phyloP scores from a whole-genome alignment of 2,329 filamentous ascomycete genomes.

The Claviceps digitariae region DNA sequence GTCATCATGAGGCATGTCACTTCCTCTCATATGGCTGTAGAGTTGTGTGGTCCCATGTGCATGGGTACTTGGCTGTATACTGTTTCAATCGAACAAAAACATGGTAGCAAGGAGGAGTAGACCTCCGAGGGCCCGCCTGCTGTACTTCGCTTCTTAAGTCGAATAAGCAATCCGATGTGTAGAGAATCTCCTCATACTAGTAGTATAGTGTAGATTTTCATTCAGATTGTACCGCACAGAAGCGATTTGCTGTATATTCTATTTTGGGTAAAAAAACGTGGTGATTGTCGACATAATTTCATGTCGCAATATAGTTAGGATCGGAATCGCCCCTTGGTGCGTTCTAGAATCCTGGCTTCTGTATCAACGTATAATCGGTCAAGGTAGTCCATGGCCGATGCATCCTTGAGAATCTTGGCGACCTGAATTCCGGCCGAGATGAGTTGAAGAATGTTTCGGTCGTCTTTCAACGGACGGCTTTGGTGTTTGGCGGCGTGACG shows the following conservation, averaged over 20 bases:
- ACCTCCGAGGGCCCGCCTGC: not conserved
- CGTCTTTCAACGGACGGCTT: conserved; percentile 71
- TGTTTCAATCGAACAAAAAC: not conserved
- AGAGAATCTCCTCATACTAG: not conserved
- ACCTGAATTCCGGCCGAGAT: conserved; percentile 81
- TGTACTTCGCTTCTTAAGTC: not conserved
- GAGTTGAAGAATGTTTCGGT: conserved; percentile 75
- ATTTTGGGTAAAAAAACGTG: conserved; percentile 8
- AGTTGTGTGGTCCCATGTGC: not conserved
- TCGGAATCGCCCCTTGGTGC: conserved; percentile 27
- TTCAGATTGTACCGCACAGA: not conserved
- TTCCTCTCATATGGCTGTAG: not conserved
- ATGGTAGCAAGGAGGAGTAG: not conserved
- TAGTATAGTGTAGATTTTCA: not conserved
- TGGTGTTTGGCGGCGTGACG: conserved; percentile 74
- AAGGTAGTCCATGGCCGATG: conserved; percentile 68
- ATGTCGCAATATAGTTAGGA: conserved; percentile 12
- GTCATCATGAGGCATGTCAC: conserved; percentile 7
- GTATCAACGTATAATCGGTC: conserved; percentile 72
- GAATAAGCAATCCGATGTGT: not conserved
- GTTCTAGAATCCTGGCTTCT: conserved; percentile 63
- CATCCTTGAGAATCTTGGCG: conserved; percentile 75
- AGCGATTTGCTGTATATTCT: not conserved
- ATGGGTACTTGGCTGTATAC: not conserved
- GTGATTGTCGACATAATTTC: not conserved